Evolutionary conservation across 306 rosid genomes (phyloP).

Genomic region (Betula pendula): DNA sequence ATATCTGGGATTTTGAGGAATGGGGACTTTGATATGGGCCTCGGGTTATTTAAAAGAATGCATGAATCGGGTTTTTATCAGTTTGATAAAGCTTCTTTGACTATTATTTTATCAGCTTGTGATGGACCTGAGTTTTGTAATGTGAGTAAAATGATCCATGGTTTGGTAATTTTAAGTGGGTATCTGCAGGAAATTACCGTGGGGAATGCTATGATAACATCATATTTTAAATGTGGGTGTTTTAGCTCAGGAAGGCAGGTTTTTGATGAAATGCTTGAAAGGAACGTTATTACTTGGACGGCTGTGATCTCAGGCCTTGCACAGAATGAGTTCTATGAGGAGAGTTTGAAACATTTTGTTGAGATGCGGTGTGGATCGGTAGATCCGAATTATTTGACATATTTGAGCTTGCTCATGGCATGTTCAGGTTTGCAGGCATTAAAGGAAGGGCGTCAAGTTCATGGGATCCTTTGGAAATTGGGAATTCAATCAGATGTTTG

Average conservation of each 20-base stretch:
- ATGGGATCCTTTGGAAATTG: constrained; percentile 68
- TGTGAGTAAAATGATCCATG: constrained; percentile 59
- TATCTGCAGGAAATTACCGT: constrained; percentile 58
- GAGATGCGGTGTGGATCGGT: constrained; percentile 58
- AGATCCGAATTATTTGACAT: constrained; percentile 74
- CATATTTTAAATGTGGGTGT: constrained; percentile 67
- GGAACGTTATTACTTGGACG: constrained; percentile 86
- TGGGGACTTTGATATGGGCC: constrained; percentile 43
- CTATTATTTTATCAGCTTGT: constrained; percentile 66
- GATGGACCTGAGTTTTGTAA: constrained; percentile 47
- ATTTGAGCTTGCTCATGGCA: constrained; percentile 73
- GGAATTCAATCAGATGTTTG: constrained; percentile 75
- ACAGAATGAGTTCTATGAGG: constrained; percentile 50
- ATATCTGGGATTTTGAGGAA: constrained; percentile 63
- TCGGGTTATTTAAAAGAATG: constrained; percentile 54
- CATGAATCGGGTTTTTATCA: constrained; percentile 29
- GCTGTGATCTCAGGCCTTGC: constrained; percentile 86
- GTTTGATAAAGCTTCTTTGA: constrained; percentile 76
- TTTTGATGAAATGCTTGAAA: constrained; percentile 73
- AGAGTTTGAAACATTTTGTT: constrained; percentile 50
- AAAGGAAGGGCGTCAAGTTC: constrained; percentile 71
- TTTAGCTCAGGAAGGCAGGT: constrained; percentile 56
- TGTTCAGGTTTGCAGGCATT: constrained; percentile 82
- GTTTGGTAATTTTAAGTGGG: constrained; percentile 65
- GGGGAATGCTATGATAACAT: constrained; percentile 80